Conservation (phyloP, 768 basidiomycete genomes). For the Dacryopinax primogenitus region DNA sequence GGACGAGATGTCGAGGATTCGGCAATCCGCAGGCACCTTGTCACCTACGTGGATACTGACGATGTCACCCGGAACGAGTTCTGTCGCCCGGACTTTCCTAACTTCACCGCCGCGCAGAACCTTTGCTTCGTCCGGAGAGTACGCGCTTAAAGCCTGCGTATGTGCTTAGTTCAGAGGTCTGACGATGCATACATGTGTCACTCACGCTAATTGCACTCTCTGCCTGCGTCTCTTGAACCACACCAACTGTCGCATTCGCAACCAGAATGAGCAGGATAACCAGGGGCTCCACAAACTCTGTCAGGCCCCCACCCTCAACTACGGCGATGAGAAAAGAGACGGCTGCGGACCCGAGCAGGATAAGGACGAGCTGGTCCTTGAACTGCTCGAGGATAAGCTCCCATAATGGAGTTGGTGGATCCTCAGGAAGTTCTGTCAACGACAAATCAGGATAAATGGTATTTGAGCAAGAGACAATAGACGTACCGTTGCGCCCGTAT, state of each 20-base stretch:
- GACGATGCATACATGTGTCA: constrained; percentile 14
- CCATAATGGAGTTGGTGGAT: constrained; percentile 83
- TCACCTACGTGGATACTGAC: constrained; percentile 84
- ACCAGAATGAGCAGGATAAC: constrained; percentile 93
- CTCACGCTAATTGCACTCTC: constrained; percentile 95
- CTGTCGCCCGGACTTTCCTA: constrained; percentile 65
- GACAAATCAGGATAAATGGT: constrained; percentile 12
- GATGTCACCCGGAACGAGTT: constrained; percentile 91
- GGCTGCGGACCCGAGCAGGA: constrained; percentile 84
- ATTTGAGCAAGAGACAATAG: constrained; percentile 13
- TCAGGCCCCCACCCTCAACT: constrained; percentile 47
- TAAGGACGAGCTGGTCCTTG: constrained; percentile 96
- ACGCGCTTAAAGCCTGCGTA: constrained; percentile 80
- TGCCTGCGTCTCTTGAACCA: constrained; percentile 91
- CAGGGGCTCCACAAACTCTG: constrained; percentile 88
- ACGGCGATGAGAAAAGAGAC: constrained; percentile 87
- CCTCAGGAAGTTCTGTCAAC: constrained; percentile 73
- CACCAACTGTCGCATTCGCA: constrained; percentile 94
- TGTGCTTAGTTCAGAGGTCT: neutral
- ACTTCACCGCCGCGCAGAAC: constrained; percentile 63
- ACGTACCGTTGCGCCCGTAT: constrained; percentile 76
- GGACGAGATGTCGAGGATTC: constrained; percentile 76
- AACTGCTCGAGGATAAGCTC: constrained; percentile 96
- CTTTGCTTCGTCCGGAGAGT: constrained; percentile 92
- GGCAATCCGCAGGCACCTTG: constrained; percentile 89